Conservation (phyloP, 768 basidiomycete genomes). For the Russula griseocarnosa region DNA sequence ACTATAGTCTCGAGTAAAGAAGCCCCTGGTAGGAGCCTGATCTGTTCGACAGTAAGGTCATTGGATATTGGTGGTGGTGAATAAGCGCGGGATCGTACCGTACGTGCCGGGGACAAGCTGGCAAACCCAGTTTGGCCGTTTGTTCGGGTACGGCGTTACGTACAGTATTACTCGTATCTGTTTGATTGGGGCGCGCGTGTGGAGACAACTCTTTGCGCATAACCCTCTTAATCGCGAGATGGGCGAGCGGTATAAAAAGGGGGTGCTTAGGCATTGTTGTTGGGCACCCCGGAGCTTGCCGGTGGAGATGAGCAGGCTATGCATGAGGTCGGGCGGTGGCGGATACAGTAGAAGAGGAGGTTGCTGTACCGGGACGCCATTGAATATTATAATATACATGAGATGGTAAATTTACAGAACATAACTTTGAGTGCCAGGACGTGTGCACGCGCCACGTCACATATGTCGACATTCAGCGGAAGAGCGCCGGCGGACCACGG, state of each 20-base stretch:
- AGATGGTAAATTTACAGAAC: not conserved
- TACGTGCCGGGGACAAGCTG: slow-evolving; percentile 82
- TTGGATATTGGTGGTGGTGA: not conserved
- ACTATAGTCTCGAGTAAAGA: slow-evolving; percentile 44
- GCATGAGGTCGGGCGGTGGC: slow-evolving; percentile 88
- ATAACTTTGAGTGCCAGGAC: slow-evolving; percentile 30
- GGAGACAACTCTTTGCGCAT: slow-evolving; percentile 64
- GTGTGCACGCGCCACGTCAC: slow-evolving; percentile 36
- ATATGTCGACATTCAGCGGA: slow-evolving; percentile 33
- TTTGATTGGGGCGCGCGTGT: slow-evolving; percentile 94
- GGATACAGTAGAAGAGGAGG: slow-evolving; percentile 73
- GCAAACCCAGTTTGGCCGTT: slow-evolving; percentile 93
- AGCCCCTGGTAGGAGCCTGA: slow-evolving; percentile 41
- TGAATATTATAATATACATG: slow-evolving; percentile 34
- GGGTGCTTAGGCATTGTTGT: slow-evolving; percentile 64
- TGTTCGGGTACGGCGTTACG: slow-evolving; percentile 95
- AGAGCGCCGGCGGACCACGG: slow-evolving; percentile 8
- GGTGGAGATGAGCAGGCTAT: slow-evolving; percentile 78
- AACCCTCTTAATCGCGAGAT: slow-evolving; percentile 63
- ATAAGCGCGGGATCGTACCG: slow-evolving; percentile 73
- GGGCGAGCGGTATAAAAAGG: slow-evolving; percentile 78
- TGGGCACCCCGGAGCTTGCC: slow-evolving; percentile 61
- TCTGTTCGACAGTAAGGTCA: slow-evolving; percentile 34
- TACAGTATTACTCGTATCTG: slow-evolving; percentile 97
- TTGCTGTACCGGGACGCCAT: slow-evolving; percentile 57